Evolutionary conservation across 352 stramenopile species (phyloP).

Genomic region (Saprolegnia parasitica): DNA sequence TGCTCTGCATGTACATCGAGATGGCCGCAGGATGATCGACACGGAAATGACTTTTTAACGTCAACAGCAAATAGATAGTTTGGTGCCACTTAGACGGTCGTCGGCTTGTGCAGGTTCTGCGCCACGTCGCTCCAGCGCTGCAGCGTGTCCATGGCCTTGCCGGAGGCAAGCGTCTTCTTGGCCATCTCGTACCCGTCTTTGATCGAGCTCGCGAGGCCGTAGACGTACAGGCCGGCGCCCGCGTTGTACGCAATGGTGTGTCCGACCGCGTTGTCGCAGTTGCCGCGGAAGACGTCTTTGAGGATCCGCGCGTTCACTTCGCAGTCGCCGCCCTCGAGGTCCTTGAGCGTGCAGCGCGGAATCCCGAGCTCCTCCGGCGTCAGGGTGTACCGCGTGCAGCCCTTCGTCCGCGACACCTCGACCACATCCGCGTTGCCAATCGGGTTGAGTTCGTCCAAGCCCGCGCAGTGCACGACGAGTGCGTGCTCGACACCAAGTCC

Average conservation of each 20-base stretch:
- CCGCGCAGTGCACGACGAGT: slow-evolving; percentile 96
- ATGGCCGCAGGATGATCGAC: no score
- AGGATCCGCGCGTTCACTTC: slow-evolving; percentile 95
- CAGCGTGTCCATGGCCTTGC: slow-evolving; percentile 35
- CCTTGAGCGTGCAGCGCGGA: slow-evolving; percentile 85
- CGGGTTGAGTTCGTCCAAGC: slow-evolving; percentile 98
- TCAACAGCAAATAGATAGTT: not conserved
- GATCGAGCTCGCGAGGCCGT: slow-evolving; percentile 86
- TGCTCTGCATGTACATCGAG: no score
- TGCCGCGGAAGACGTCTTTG: slow-evolving; percentile 62
- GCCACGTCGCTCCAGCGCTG: slow-evolving; percentile 19
- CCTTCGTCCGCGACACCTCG: slow-evolving; percentile 55
- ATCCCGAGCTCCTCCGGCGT: slow-evolving; percentile 87
- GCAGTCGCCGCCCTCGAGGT: slow-evolving; percentile 94
- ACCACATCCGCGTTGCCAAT: slow-evolving; percentile 86
- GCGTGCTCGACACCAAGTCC: slow-evolving; percentile 95
- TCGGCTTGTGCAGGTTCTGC: slow-evolving; percentile 3
- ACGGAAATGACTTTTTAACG: not conserved
- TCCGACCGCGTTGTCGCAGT: slow-evolving; percentile 90
- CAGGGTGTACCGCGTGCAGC: slow-evolving; percentile 48
- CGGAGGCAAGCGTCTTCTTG: slow-evolving; percentile 59
- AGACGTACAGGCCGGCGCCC: slow-evolving; percentile 96
- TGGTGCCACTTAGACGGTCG: not conserved
- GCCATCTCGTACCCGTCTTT: slow-evolving; percentile 85
- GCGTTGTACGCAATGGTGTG: slow-evolving; percentile 98